A percentile compares a stretch with the other conserved stretches of the same genome.
Evolutionary conservation across 768 basidiomycete species (phyloP).

Genomic region (Boletus reticuloceps): DNA sequence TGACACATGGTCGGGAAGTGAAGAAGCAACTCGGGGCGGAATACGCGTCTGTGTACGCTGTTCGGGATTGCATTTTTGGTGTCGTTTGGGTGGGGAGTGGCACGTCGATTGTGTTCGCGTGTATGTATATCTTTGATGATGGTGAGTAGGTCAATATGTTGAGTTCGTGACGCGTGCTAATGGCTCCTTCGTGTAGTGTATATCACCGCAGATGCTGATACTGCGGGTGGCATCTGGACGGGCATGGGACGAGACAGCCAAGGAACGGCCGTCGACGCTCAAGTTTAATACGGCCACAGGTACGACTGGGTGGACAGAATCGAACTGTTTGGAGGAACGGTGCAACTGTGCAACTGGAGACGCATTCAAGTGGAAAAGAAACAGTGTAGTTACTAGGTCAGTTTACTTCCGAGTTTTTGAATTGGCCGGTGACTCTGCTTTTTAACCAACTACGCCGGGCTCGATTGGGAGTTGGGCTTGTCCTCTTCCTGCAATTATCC

Average conservation of each 20-base stretch:
- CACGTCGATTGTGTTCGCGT: constrained; percentile 12
- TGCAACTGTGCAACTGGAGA: not conserved
- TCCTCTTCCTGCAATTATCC: too few species aligned
- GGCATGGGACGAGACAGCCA: constrained; percentile 12
- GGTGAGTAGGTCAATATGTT: constrained; percentile 7
- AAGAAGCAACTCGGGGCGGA: constrained; percentile 16
- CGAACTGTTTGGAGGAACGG: not conserved
- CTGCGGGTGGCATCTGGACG: constrained; percentile 20
- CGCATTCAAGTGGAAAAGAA: too few species aligned
- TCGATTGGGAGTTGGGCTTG: not conserved
- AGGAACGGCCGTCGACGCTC: constrained; percentile 2
- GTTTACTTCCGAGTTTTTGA: too few species aligned
- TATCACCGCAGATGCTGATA: constrained; percentile 28
- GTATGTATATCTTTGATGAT: constrained; percentile 24
- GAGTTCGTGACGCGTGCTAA: not conserved
- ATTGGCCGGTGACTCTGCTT: too few species aligned
- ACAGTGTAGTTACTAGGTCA: too few species aligned
- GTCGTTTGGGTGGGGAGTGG: constrained; percentile 17
- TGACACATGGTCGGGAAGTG: constrained; percentile 10
- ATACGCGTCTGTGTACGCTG: constrained; percentile 19
- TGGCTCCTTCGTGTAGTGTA: constrained; percentile 5
- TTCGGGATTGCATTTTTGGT: constrained; percentile 23
- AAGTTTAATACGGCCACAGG: constrained; percentile 5
- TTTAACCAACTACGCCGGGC: not conserved
- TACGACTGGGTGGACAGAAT: not conserved